Conservation (phyloP, 2,329 filamentous ascomycete genomes). For the Colletotrichum sidae region DNA sequence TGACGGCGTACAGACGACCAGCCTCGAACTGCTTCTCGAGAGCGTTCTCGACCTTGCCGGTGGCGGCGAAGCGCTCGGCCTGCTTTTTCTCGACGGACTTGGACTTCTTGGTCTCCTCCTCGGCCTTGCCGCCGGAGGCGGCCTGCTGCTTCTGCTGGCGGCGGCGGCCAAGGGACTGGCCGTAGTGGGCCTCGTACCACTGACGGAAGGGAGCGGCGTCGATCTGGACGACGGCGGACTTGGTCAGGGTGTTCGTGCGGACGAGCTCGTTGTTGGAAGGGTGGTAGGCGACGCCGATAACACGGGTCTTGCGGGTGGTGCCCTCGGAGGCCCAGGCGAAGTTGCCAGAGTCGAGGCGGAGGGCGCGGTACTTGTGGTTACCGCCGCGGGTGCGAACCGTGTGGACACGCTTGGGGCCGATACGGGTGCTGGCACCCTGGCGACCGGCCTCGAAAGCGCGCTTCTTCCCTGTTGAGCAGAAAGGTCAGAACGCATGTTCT, state of each 20-base stretch:
- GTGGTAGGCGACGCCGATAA: slow-evolving; percentile 98
- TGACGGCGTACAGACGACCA: slow-evolving; percentile 93
- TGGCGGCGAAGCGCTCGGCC: slow-evolving; percentile 81
- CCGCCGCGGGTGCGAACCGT: slow-evolving; percentile 96
- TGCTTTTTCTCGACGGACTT: slow-evolving; percentile 98
- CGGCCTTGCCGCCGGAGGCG: slow-evolving; percentile 64
- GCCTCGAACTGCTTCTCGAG: slow-evolving; percentile 99
- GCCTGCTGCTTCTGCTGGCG: slow-evolving; percentile 83
- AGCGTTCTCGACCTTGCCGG: slow-evolving; percentile 91
- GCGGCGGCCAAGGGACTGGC: slow-evolving; percentile 86
- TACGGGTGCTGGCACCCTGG: slow-evolving; percentile 99
- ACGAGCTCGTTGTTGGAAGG: slow-evolving; percentile 99
- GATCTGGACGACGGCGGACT: slow-evolving; percentile 97
- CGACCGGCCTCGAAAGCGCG: slow-evolving; percentile 99
- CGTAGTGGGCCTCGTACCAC: slow-evolving; percentile 99
- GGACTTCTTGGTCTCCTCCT: slow-evolving; percentile 89
- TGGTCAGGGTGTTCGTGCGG: slow-evolving; percentile 99
- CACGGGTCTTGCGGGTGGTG: slow-evolving; percentile 97
- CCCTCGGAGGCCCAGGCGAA: slow-evolving; percentile 99
- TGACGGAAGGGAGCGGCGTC: slow-evolving; percentile 99
- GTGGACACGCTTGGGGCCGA: slow-evolving; percentile 96
- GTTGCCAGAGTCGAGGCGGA: slow-evolving; percentile 98
- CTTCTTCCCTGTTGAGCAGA: slow-evolving; percentile 81
- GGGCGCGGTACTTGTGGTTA: slow-evolving; percentile 99
- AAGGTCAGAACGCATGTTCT: slow-evolving; percentile 79